Evolutionary conservation across 2,329 filamentous ascomycete species (phyloP), one percentile per base, ranked within the genome.

Genomic region (Colletotrichum lindemuthianum): DNA sequence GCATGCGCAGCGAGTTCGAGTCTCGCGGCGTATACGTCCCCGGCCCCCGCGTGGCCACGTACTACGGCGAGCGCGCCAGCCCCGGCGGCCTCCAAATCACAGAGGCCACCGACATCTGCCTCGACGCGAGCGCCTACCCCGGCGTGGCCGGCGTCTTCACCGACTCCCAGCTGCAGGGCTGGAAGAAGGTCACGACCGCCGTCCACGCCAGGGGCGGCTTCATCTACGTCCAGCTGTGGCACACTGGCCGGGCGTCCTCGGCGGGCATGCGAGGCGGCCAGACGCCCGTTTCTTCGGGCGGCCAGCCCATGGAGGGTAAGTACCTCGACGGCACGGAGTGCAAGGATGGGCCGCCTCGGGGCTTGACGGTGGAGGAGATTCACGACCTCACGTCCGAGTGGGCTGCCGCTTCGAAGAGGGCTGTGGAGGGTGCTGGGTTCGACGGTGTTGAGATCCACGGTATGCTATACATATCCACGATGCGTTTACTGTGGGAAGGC

Each of bases 391-490:
- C 90, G 67, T 72, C 76, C 0, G 85, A 85, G 0, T 92, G 84
- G 73, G 84, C 81, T 0, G 79, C 77, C 0, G 84, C 84, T 0
- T 76, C 83, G 0, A 80, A 82, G 67, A 80, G 86, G 6, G 84
- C 90, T 0, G 74, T 92, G 0, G 78, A 81, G 0, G 67, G 53
- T 69, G 87, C 86, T 1, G 91, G 91, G 0, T 90, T 90, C 32
- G 91, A 95, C 68, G 88, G 87, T 0, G 86, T 94, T 47, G 91
- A 94, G 66, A 73, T 81, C 2, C 81, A 86, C 48, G 82, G 66
- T 58, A 50, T 2, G 55, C 24, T 24, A 24, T 24, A 24, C 4
- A 4, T n/a, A n/a, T n/a, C n/a, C 2, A 2, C 37, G 24, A 2
- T 9, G 9, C 5, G 9, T 6, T 13, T 11, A 3, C 5, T 6